Evolutionary conservation across 768 basidiomycete genomes (phyloP), one percentile per base, ranked within the genome.

Genomic region (Guyanaporus albipodus): DNA sequence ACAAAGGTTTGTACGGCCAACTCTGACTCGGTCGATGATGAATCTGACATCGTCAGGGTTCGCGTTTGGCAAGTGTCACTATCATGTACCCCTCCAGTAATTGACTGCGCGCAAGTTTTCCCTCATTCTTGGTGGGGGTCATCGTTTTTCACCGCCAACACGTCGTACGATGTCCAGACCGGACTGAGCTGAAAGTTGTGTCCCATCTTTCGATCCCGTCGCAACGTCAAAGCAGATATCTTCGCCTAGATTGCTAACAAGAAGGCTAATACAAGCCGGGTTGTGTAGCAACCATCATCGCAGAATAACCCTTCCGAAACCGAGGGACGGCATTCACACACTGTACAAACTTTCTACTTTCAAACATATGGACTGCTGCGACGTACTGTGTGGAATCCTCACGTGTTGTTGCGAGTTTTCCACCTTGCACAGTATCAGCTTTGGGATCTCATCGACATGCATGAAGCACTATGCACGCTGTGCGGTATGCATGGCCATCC

Each of bases 1-100:
- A 93, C 74, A 67, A 92, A 94, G 2, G 71, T 70, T 8, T 64
- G 64, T 11, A 87, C 57, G 29, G 65, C 53, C 24, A 46, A 45
- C 18, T 70, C 70, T 39, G 62, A 46, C 22, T 32, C 44, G n/a
- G n/a, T n/a, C n/a, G n/a, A n/a, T 32, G 41, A 12, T 2, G 29
- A 44, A n/a, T n/a, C n/a, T 29, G 39, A 24, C 58, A 57, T 53
- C 15, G 46, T 23, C 15, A 9, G 18, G 23, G 39, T 28, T 32
- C n/a, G 29, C n/a, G n/a, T 31, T 31, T n/a, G 29, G 29, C 15
- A 31, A 28, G n/a, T n/a, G n/a, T n/a, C n/a, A n/a, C n/a, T n/a
- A n/a, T n/a, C n/a, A n/a, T n/a, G n/a, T n/a, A n/a, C n/a, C n/a
- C n/a, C n/a, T n/a, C n/a, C n/a, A n/a, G n/a, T n/a, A n/a, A n/a